Evolutionary conservation across 305 asterid genomes (phyloP).

Genomic region (Fraxinus sp.): DNA sequence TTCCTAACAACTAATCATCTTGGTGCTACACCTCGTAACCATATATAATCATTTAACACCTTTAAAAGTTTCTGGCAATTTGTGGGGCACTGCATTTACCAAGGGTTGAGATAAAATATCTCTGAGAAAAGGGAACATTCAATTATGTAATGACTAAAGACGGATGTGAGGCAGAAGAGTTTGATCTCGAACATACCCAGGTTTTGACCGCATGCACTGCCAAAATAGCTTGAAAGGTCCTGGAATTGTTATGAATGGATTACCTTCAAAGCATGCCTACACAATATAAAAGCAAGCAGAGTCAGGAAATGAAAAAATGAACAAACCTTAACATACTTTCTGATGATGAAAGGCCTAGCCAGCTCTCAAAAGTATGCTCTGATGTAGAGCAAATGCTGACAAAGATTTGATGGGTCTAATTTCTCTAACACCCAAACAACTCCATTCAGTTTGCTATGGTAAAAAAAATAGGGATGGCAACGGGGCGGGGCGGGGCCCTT

Average conservation of each 20-base stretch:
- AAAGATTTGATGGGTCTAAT: constrained; percentile 2
- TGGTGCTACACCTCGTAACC: neutral
- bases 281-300: constrained; percentile 1
- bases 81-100: neutral
- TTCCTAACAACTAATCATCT: neutral
- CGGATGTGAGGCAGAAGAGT: neutral
- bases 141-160: constrained; percentile 4
- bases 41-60: neutral
- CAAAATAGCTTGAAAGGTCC: constrained; percentile 94
- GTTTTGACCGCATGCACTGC: constrained; percentile 95
- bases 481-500: too few species aligned
- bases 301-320: neutral
- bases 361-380: neutral
- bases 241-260: constrained; percentile 93
- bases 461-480: too few species aligned
- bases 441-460: neutral
- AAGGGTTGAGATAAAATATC: neutral
- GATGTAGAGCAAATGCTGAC: neutral
- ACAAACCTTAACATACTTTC: neutral
- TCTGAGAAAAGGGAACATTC: constrained; percentile 10
- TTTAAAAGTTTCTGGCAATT: neutral
- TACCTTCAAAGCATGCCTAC: constrained; percentile 96
- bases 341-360: neutral
- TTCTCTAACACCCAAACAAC: neutral
- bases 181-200: constrained; percentile 55